phyloP scores from a whole-genome alignment of 202 grass and related monocot genomes.

The Saccharum hybrid region DNA sequence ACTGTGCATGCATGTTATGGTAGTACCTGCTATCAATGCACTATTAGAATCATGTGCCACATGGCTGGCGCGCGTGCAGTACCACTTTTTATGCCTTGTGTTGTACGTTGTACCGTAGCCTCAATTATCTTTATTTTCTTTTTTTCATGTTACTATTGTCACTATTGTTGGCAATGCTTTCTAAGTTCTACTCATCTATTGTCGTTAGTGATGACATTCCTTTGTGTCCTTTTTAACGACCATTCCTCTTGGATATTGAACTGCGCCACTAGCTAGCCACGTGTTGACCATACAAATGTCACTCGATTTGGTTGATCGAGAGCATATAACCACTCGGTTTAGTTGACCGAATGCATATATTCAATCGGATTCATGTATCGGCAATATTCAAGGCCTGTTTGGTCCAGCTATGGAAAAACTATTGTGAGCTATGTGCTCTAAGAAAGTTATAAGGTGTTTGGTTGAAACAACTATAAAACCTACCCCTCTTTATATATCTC shows the following conservation, averaged over 20 bases:
- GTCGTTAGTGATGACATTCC: slow-evolving; percentile 2
- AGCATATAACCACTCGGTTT: too few relatives aligned
- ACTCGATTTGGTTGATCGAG: too few relatives aligned
- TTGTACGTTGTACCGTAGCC: not conserved
- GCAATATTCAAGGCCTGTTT: too few relatives aligned
- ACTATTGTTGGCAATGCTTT: not conserved
- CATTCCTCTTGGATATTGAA: not conserved
- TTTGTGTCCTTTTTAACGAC: not conserved
- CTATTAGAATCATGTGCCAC: slow-evolving; percentile 24
- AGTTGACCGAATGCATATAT: too few relatives aligned
- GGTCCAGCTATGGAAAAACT: too few relatives aligned
- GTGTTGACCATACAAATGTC: too few relatives aligned
- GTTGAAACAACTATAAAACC: too few relatives aligned
- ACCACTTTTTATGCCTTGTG: not conserved
- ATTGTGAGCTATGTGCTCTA: too few relatives aligned
- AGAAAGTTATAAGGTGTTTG: too few relatives aligned
- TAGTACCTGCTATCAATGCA: not conserved
- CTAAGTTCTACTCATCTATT: not conserved
- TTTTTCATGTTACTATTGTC: not conserved
- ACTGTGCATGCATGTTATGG: slow-evolving; percentile 39
- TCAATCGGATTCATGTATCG: too few relatives aligned
- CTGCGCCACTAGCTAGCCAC: not conserved
- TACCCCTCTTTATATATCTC: too few relatives aligned
- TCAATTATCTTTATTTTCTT: not conserved
- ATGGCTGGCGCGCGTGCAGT: not conserved